Evolutionary conservation across 23 red algal species (phyloP), one percentile per base, ranked within the genome.

Genomic region (Gracilaria domingensis): DNA sequence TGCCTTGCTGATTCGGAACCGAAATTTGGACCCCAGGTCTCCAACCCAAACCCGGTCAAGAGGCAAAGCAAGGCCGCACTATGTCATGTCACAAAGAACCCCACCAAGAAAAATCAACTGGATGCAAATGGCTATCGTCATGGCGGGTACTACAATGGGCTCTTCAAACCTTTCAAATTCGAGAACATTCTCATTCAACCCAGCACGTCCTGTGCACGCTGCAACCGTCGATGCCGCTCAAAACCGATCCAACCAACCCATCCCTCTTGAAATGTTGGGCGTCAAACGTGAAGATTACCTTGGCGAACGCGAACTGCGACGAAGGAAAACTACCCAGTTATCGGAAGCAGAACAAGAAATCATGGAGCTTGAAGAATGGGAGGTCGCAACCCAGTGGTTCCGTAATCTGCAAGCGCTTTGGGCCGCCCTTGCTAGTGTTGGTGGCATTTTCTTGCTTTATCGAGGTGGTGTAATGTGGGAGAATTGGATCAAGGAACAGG

Each of bases 391-490:
- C 1, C 54, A 83, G 37, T 95, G 84, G 84, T 83, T 87, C 62
- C 55, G 80, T 39, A 74, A 75, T 49, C 23, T 89, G 66, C 82
- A 89, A 54, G 49, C 74, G 37, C 38, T 83, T 50, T 81, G 82
- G 84, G 77, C 85, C 12, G 82, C 32, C 20, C 40, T 67, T 44
- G 75, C 66, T 23, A 82, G 84, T 75, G 83, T 90, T 35, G 83
- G 37, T 33, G 95, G 89, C 23, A 86, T 93, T 51, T 88, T 72
- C 25, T 20, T 93, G 17, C 66, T 96, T 14, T 93, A 93, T 56
- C 71, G 75, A 50, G 90, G 89, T 13, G 90, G 88, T 28, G 84
- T 88, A 26, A 64, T 92, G 83, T 96, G 95, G 95, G 95, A 96
- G 83, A 69, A 84, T 30, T 96, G 89, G 89, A 88, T 93, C 64